Percentiles rank a stretch among this genome's conserved stretches.
Evolutionary conservation across 2,329 filamentous ascomycete species (phyloP).

Genomic region (Pestalotiopsis sp.): DNA sequence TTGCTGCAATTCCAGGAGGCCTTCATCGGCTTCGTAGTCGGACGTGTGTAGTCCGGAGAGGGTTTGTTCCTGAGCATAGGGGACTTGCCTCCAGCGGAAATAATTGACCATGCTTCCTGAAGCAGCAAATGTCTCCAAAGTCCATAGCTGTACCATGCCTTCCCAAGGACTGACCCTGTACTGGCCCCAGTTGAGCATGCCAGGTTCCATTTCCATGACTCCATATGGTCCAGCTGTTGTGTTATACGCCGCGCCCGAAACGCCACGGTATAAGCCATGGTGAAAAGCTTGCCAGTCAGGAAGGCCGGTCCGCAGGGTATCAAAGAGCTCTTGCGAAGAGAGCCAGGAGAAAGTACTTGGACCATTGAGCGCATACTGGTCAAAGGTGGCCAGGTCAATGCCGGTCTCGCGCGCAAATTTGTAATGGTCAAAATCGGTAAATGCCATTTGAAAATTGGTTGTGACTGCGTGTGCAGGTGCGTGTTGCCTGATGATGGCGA

Average conservation of each 20-base stretch:
- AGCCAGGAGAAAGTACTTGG: constrained; percentile 18
- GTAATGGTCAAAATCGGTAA: constrained; percentile 24
- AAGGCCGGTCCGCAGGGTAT: constrained; percentile 22
- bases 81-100: constrained; percentile 27
- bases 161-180: constrained; percentile 22
- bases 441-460: constrained; percentile 23
- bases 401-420: constrained; percentile 24
- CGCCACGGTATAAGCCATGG: constrained; percentile 23
- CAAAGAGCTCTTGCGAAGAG: constrained; percentile 20
- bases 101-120: constrained; percentile 23
- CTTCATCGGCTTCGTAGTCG: constrained; percentile 22
- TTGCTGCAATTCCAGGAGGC: constrained; percentile 18
- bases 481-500: constrained; percentile 20
- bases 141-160: constrained; percentile 27
- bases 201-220: constrained; percentile 28
- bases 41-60: constrained; percentile 23
- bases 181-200: constrained; percentile 26
- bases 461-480: constrained; percentile 23
- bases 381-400: constrained; percentile 23
- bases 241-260: constrained; percentile 23
- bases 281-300: constrained; percentile 24
- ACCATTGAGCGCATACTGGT: constrained; percentile 22
- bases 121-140: constrained; percentile 23
- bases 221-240: constrained; percentile 20
- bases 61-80: constrained; percentile 27